A percentile compares a stretch with the other conserved stretches of the same genome.
Evolutionary conservation across 2,329 filamentous ascomycete species (phyloP).

Genomic region (Colletotrichum spaethianum): DNA sequence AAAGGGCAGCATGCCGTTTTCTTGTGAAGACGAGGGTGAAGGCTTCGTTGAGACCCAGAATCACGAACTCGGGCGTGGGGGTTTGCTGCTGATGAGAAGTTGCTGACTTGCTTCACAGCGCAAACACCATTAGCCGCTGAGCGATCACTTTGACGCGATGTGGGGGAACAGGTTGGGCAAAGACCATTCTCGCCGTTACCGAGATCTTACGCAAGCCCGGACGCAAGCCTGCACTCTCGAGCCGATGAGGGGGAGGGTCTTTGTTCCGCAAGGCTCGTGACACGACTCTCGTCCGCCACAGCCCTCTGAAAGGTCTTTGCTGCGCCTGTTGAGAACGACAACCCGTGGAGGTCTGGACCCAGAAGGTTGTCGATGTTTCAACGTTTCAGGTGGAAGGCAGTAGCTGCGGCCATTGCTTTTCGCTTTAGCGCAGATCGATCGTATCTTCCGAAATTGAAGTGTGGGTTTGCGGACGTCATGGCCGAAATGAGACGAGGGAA

Average conservation of each 20-base stretch:
- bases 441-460: conserved; percentile 39
- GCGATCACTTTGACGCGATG: conserved; percentile 20
- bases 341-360: conserved; percentile 27
- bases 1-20: neutral
- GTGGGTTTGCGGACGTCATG: conserved; percentile 39
- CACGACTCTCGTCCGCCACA: conserved; percentile 25
- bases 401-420: conserved; percentile 31
- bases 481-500: conserved; percentile 31
- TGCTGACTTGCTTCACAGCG: neutral
- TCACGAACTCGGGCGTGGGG: neutral
- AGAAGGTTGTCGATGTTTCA: conserved; percentile 38
- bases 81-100: neutral
- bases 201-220: conserved; percentile 7
- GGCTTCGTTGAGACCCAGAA: neutral
- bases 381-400: conserved; percentile 38
- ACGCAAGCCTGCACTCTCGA: conserved; percentile 11
- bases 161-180: conserved; percentile 9
- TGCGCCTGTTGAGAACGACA: conserved; percentile 26
- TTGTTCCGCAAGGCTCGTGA: conserved; percentile 10
- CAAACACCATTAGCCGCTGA: neutral
- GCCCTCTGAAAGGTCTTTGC: neutral
- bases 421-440: conserved; percentile 40
- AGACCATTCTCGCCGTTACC: conserved; percentile 5
- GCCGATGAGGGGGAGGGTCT: conserved; percentile 31
- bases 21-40: neutral